Evolutionary conservation across 192 early-diverging fungal genomes (phyloP).

Genomic region (Cladochytrium replicatum): DNA sequence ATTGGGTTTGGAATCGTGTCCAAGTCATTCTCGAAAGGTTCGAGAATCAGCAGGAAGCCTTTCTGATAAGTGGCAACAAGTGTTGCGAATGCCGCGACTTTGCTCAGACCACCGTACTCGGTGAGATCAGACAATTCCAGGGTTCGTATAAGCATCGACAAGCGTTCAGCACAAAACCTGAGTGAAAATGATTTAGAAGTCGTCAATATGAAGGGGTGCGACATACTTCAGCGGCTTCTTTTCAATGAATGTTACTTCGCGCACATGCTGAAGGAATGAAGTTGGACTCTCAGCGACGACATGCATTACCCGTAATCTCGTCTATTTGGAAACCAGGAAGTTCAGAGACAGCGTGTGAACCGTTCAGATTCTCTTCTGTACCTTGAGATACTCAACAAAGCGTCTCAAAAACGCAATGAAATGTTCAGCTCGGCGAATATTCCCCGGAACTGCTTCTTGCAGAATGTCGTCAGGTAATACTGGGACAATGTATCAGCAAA

Average conservation of each 20-base stretch:
- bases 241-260: slow-evolving; percentile 93
- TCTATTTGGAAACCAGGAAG: slow-evolving; percentile 29
- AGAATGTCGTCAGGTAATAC: slow-evolving; percentile 88
- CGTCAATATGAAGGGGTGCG: not conserved
- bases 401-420: slow-evolving; percentile 94
- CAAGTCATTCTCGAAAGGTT: slow-evolving; percentile 92
- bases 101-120: slow-evolving; percentile 70
- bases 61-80: slow-evolving; percentile 92
- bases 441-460: slow-evolving; percentile 90
- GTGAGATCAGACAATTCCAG: slow-evolving; percentile 90
- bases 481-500: slow-evolving; percentile 10
- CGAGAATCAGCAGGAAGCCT: slow-evolving; percentile 90
- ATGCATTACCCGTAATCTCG: slow-evolving; percentile 89
- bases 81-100: slow-evolving; percentile 88
- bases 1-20: slow-evolving; percentile 91
- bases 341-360: not conserved
- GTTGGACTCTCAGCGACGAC: slow-evolving; percentile 93
- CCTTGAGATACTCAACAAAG: slow-evolving; percentile 96
- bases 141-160: slow-evolving; percentile 81
- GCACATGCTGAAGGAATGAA: slow-evolving; percentile 87
- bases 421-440: slow-evolving; percentile 95
- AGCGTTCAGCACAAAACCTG: slow-evolving; percentile 83
- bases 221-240: slow-evolving; percentile 72
- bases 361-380: slow-evolving; percentile 6
- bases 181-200: not conserved